Percentiles rank a stretch among this genome's conserved stretches.
phyloP scores from a whole-genome alignment of 352 stramenopile species.

The Pythium brachiatum region DNA sequence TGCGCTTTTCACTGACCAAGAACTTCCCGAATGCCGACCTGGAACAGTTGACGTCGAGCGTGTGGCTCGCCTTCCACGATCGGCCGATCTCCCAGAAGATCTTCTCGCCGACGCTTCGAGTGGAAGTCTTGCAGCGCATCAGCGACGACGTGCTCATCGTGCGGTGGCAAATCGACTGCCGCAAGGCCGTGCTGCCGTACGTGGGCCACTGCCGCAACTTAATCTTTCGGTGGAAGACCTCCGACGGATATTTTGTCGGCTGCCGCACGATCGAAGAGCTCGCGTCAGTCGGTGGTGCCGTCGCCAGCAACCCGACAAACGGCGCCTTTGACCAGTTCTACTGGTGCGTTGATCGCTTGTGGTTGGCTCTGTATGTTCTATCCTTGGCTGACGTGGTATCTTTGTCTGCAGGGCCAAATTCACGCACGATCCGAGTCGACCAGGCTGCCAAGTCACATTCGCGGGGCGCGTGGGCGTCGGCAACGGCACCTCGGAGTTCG shows the following conservation, averaged over 20 bases:
- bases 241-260: conserved; percentile 27
- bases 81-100: conserved; percentile 13
- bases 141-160: conserved; percentile 29
- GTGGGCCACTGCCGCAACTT: conserved; percentile 24
- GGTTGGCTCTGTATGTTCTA: not conserved
- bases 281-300: not conserved
- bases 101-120: conserved; percentile 20
- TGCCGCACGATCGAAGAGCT: conserved; percentile 30
- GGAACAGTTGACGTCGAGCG: conserved; percentile 19
- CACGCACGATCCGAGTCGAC: conserved; percentile 5
- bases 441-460: conserved; percentile 23
- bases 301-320: conserved; percentile 17
- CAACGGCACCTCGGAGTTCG: conserved; percentile 24
- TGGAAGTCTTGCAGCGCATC: conserved; percentile 26
- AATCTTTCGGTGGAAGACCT: conserved; percentile 27
- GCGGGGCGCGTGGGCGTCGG: conserved; percentile 25
- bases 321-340: conserved; percentile 32
- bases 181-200: conserved; percentile 17
- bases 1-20: conserved; percentile 30
- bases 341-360: conserved; percentile 20
- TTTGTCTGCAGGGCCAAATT: conserved; percentile 24
- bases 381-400: not conserved
- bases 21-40: conserved; percentile 20
- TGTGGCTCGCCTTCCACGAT: conserved; percentile 29
- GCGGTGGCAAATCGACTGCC: conserved; percentile 28